phyloP scores from a whole-genome alignment of 371 early-diverging fungal genomes.

The Mucor velutinosus region DNA sequence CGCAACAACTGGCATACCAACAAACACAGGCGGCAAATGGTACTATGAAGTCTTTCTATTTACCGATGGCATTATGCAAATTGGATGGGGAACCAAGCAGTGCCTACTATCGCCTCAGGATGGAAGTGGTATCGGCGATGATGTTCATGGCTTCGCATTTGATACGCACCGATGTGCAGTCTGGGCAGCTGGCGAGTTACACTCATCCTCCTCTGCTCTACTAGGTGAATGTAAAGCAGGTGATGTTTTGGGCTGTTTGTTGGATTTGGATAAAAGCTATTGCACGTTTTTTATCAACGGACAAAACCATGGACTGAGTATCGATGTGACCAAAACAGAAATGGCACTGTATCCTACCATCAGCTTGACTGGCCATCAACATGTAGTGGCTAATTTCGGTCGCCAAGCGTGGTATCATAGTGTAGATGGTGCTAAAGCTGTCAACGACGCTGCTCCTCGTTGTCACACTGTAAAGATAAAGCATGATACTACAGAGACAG shows the following conservation, averaged over 20 bases:
- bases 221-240: conserved; percentile 33
- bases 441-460: neutral
- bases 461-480: neutral
- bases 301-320: conserved; percentile 31
- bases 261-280: conserved; percentile 41
- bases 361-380: conserved; percentile 47
- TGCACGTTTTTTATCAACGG: conserved; percentile 50
- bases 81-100: conserved; percentile 63
- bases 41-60: conserved; percentile 60
- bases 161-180: conserved; percentile 30
- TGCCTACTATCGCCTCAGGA: conserved; percentile 64
- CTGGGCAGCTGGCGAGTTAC: conserved; percentile 6
- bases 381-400: conserved; percentile 43
- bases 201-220: neutral
- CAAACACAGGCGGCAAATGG: conserved; percentile 35
- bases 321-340: neutral
- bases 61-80: conserved; percentile 62
- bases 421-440: neutral
- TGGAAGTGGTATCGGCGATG: conserved; percentile 63
- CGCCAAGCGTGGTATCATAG: conserved; percentile 34
- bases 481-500: neutral
- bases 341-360: conserved; percentile 43
- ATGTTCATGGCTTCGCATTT: conserved; percentile 61
- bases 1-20: conserved; percentile 30
- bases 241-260: conserved; percentile 50